Percentiles rank a stretch among this genome's conserved stretches.
phyloP scores from a whole-genome alignment of 169 alveolate genomes.

The Perkinsus chesapeaki region DNA sequence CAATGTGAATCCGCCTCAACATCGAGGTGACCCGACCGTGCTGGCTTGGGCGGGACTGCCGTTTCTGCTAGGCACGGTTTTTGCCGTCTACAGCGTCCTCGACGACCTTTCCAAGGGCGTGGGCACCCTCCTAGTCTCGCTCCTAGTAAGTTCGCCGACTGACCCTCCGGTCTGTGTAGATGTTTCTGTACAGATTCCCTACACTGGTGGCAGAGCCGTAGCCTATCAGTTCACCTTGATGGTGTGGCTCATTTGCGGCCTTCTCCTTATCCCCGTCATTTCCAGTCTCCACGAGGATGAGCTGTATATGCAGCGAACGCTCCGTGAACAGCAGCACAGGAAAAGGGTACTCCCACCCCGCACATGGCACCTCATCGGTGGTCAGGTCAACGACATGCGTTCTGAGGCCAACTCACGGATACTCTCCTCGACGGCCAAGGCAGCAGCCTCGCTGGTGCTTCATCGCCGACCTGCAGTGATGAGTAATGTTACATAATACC shows the following conservation, averaged over 20 bases:
- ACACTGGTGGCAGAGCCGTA: neutral
- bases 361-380: neutral
- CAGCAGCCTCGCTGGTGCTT: neutral
- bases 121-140: conserved; percentile 22
- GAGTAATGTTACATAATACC: neutral
- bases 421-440: neutral
- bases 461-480: neutral
- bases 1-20: conserved; percentile 32
- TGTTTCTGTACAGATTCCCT: neutral
- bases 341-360: neutral
- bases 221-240: neutral
- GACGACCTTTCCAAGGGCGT: conserved; percentile 30
- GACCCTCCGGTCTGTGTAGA: neutral
- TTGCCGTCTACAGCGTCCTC: conserved; percentile 21
- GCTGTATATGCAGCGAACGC: neutral
- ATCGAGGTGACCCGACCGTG: neutral
- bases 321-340: neutral
- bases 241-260: neutral
- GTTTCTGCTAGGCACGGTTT: conserved; percentile 10
- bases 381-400: neutral
- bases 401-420: neutral
- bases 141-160: neutral
- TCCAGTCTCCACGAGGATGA: neutral
- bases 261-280: neutral
- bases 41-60: neutral